Evolutionary conservation across 352 stramenopile genomes (phyloP), one percentile per base, ranked within the genome.

Genomic region (Globisporangium parvum): DNA sequence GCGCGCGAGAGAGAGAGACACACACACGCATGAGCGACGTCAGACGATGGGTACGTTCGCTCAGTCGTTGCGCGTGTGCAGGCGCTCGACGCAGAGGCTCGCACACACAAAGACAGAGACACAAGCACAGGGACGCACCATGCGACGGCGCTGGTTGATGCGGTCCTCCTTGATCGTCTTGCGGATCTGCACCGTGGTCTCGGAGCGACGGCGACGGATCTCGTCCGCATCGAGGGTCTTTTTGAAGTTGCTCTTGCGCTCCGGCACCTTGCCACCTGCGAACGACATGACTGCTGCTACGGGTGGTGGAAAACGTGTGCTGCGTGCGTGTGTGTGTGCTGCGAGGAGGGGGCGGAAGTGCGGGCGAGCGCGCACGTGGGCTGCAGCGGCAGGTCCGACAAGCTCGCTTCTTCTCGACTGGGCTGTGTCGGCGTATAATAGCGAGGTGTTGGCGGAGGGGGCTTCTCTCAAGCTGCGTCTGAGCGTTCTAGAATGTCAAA

Each of bases 211-310:
- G 20, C 85, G 75, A 51, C 86, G 79, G 49, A 70, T 89, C 51
- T 80, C 75, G 33, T 92, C 79, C 28, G 64, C 67, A 70, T 96
- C 86, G 59, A 96, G 91, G 52, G 80, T 84, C 64, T 95, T 96
- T 69, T 96, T 96, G 62, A 89, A 95, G 59, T 65, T 84, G 55
- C 80, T 87, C 71, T 93, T 83, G 45, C 84, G 86, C 28, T 93
- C 80, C 18, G 81, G 80, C 47, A 74, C 74, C 66, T 87, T 87
- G 53, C 74, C 75, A 51, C 69, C 67, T 37, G 31, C 28, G 75
- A 65, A 88, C 64, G 80, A 91, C 80, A 91, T 91, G 46, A 45
- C 11, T 37, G 31, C 31, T 37, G 31, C 31, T 37, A 11, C 20
- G 37, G 0, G 39, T 49, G 28, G 41, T 14, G 42, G 18, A 51